Conservation (phyloP, 2,329 filamentous ascomycete species). For the Fusarium tanahbumbuense region DNA sequence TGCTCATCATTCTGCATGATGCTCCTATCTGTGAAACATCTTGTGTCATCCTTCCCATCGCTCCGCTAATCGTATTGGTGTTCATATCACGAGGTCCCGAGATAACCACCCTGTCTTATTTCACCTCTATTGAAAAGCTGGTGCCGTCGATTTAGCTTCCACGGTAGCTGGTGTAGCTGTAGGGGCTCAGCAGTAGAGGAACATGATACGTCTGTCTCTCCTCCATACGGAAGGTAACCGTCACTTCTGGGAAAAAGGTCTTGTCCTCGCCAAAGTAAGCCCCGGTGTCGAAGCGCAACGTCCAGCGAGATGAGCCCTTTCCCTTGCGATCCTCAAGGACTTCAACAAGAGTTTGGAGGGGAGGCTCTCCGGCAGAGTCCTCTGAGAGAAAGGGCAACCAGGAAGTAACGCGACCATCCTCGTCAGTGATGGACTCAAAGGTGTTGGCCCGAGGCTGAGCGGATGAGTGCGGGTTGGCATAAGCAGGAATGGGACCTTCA, state of each 20-base stretch:
- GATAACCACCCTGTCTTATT: background rate
- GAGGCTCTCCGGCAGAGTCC: conserved; percentile 65
- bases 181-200: conserved; percentile 80
- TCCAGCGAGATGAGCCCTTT: conserved; percentile 67
- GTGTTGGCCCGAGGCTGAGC: conserved; percentile 53
- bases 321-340: conserved; percentile 60
- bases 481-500: conserved; percentile 55
- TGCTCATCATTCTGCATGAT: conserved; percentile 5
- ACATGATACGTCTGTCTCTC: conserved; percentile 80
- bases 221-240: conserved; percentile 64
- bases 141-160: conserved; percentile 66
- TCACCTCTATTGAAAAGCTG: background rate
- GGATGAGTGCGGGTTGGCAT: conserved; percentile 42
- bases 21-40: conserved; percentile 5
- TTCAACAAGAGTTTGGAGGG: conserved; percentile 68
- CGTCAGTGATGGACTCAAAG: conserved; percentile 77
- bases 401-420: conserved; percentile 77
- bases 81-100: background rate
- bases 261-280: conserved; percentile 74
- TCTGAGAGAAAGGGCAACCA: conserved; percentile 72
- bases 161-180: conserved; percentile 84
- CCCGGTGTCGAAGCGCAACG: conserved; percentile 77
- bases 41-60: background rate
- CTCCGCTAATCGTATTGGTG: background rate
- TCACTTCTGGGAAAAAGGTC: conserved; percentile 71